These are phyloP conservation scores for Oryza meridionalis DNA, from an alignment of 176 grass and related monocot genomes.

Conservation along the genomic window DNA sequence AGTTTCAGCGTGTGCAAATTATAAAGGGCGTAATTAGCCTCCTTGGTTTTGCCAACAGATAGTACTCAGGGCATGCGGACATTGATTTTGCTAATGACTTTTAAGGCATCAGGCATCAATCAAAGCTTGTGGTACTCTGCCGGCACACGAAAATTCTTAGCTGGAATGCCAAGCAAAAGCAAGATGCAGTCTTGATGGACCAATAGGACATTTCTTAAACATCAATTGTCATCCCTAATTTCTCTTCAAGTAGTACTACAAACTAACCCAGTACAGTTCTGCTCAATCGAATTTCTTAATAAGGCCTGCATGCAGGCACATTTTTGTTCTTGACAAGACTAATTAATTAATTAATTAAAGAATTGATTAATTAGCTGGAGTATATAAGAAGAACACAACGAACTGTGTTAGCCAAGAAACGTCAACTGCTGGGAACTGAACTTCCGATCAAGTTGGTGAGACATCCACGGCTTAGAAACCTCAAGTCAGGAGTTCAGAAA, in stretches of 20 bases:
- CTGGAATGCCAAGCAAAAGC: background rate
- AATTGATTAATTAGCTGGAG: background rate
- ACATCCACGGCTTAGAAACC: background rate
- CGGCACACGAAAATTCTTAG: background rate
- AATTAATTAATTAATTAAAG: background rate
- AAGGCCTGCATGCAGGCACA: background rate
- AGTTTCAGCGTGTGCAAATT: background rate
- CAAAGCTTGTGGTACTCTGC: background rate
- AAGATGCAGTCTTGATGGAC: background rate
- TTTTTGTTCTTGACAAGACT: background rate
- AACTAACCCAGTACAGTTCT: background rate
- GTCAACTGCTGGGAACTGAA: background rate
- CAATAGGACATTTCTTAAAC: background rate
- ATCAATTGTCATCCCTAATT: background rate
- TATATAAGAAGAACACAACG: background rate
- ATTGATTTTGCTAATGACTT: background rate
- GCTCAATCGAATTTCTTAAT: background rate
- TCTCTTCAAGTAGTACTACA: background rate
- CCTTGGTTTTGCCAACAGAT: background rate
- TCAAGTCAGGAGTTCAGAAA: no score
- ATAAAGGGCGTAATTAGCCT: background rate
- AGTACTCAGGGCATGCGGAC: background rate
- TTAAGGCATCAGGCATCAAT: background rate
- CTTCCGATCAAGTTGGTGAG: slow-evolving; percentile 1
- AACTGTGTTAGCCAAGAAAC: background rate